Base-by-base conservation (phyloP, 805 yeast species). In the Wickerhamomyces hampshirensis region DNA sequence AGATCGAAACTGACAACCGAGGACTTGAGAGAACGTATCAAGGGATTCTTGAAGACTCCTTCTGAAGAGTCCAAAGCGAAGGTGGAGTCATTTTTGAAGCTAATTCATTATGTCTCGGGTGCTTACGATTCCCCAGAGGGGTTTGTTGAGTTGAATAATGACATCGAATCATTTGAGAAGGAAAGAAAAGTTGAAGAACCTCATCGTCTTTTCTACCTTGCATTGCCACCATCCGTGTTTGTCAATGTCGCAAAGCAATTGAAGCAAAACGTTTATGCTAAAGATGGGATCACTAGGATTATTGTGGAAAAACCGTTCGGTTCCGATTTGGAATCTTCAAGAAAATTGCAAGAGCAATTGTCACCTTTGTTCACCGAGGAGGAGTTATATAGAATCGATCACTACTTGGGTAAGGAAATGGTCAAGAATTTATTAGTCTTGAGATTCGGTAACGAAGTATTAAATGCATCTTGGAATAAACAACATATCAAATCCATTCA, bases 241-340 rank as follows among this genome's bases (percentile, higher is more conserved):
- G 80, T 82, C 37, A 61, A 69, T 24, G 98, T 91, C 31, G 86
- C 93, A 33, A 62, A 68, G 31, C 76, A 84, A 43, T 66, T 93
- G 55, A 87, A 84, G 65, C 65, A 75, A 49, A 61, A 73, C 53
- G 75, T 76, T 47, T 84, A 88, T 60, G 77, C 82, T 7, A 69
- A 68, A 26, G 66, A 74, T 35, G 96, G 95, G 35, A 55, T 71
- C 37, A 78, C 87, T 26, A 77, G 96, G 60, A 67, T 93, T 48
- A 86, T 93, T 54, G 85, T 93, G 37, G 98, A 93, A 67, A 93
- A 93, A 69, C 98, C 98, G 27, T 93, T 93, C 58, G 98, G 98
- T 44, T 93, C 78, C 60, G 98, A 93, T 60, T 74, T 93, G 52
- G 74, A 71, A 42, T 71, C 87, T 35, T 78, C 95, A 4, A 75